Evolutionary conservation across 2,329 filamentous ascomycete genomes (phyloP), one percentile per base, ranked within the genome.

Genomic region (Fusarium circinatum): DNA sequence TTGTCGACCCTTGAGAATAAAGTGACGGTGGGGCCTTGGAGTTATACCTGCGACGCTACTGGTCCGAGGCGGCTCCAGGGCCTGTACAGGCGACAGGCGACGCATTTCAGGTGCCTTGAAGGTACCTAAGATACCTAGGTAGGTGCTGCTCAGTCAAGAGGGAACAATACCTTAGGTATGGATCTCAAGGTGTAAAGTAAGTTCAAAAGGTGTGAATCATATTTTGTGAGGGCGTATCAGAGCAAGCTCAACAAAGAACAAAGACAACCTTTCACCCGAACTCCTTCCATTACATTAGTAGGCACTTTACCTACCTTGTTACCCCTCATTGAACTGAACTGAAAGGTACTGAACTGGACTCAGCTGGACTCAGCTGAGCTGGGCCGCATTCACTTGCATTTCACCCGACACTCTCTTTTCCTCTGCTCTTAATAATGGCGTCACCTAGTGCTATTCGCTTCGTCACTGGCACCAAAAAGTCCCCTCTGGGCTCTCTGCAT

Each of bases 401-500:
- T 58, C 51, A 62, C 59, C 28, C 28, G 24, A 44, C 45, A 36
- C 22, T 48, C 42, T 45, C 30, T 47, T n/a, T 24, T 26, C 39
- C 28, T 49, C 38, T 34, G 30, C 41, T 38, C 55, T 45, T 38
- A 62, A 15, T 60, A 81, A 82, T 80, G 79, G 75, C 78, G 68
- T 76, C 80, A 62, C 65, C 76, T 74, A 73, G 76, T 59, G 66
- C 85, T 52, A 83, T 88, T 56, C 83, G 84, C 52, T 88, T 87
- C 74, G 83, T 89, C 51, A 82, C 85, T 8, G 83, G 84, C 8
- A 81, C 85, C 55, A 86, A 85, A 57, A 89, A 86, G 65, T 83
- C 85, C 1, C 77, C 82, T 34, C 67, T 82, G 8, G 84, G 82
- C 30, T 85, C 82, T 5, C 80, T 94, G 24, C 88, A 91, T 61